Conservation (phyloP, 345 rosid species). For the Lenwebbia sp. region DNA sequence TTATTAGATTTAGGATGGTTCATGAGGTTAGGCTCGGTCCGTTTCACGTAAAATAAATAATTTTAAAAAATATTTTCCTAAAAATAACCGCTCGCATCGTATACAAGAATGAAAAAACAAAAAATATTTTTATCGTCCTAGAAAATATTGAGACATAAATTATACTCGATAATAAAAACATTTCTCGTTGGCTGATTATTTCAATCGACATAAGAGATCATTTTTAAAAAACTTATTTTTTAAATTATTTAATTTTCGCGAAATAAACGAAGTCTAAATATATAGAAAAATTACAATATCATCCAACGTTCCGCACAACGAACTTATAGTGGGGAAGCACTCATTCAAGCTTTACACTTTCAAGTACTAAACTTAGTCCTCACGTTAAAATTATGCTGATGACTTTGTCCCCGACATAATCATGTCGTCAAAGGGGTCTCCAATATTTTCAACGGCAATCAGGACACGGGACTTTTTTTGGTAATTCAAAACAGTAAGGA, state of each 20-base stretch:
- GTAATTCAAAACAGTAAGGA: no score
- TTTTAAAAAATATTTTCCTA: no score
- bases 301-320: background rate
- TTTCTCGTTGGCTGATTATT: no score
- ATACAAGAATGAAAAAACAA: no score
- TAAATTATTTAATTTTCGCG: no score
- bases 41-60: no score
- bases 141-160: no score
- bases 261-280: background rate
- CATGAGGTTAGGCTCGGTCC: background rate
- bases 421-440: background rate
- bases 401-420: background rate
- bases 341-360: background rate
- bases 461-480: background rate
- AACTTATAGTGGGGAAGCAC: background rate
- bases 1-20: background rate
- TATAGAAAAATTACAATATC: background rate
- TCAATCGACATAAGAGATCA: no score
- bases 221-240: no score
- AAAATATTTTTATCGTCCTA: no score
- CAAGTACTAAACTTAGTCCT: background rate
- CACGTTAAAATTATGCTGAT: background rate
- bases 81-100: no score
- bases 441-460: background rate
- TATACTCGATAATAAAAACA: no score